These are phyloP conservation scores for Climacium dendroides DNA, from an alignment of 225 moss, liverwort and hornwort genomes.

Conservation along the genomic window DNA sequence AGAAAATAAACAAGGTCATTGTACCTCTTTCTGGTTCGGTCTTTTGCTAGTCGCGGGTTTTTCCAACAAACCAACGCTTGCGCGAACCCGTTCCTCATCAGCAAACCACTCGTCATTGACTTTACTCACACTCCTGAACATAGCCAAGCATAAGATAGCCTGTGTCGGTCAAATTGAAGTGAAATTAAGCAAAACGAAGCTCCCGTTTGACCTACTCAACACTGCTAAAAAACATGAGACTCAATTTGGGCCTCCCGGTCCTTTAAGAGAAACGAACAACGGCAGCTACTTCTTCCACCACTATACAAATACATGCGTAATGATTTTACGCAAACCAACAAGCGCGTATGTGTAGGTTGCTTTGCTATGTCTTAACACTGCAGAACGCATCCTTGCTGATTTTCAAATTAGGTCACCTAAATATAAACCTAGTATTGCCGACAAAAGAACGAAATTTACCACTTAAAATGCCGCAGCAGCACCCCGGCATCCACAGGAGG, in stretches of 20 bases:
- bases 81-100: constrained; percentile 78
- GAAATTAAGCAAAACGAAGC: neutral
- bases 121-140: constrained; percentile 78
- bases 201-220: neutral
- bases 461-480: constrained; percentile 81
- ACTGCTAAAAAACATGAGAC: neutral
- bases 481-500: constrained; percentile 74
- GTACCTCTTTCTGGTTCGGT: constrained; percentile 45
- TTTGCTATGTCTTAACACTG: neutral
- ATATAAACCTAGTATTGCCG: neutral
- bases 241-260: neutral
- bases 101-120: constrained; percentile 98
- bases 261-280: neutral
- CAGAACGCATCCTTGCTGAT: neutral
- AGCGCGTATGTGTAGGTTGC: neutral
- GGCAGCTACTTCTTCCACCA: neutral
- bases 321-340: neutral
- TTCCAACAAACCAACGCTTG: constrained; percentile 58
- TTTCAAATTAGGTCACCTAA: neutral
- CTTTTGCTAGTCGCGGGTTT: constrained; percentile 31
- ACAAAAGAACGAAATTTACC: constrained; percentile 10
- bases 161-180: neutral
- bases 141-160: neutral
- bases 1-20: neutral
- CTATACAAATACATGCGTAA: neutral